Evolutionary conservation across 177 flowering plant genomes (phyloP), one percentile per base, ranked within the genome.

Genomic region (Vitis hybrid): DNA sequence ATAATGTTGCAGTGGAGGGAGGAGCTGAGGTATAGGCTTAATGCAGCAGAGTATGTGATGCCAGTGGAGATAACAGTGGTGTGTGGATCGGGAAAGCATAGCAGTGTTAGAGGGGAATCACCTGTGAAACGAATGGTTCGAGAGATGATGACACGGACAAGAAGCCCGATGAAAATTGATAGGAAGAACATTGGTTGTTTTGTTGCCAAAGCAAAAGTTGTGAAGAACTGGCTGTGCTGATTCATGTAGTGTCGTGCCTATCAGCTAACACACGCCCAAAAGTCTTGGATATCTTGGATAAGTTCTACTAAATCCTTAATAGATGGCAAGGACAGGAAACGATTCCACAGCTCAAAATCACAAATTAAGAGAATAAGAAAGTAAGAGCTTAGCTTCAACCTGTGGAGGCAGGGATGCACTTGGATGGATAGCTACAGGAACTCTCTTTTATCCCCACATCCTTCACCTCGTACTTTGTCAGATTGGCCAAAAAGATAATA

Each of bases 1-100:
- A 83, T 89, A 59, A 64, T 94, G 84, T 77, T 94, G 72, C 90
- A 86, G 64, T 94, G 99, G 97, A 62, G 90, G 70, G 78, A 87
- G 68, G 90, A 85, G 80, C 21, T 86, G 76, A 81, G 64, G 35
- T 14, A 10, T 17, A 83, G 82, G 72, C 78, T 86, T 65, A 8
- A 56, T 14, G 66, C 18, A 8, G 88, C 57, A 13, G 63, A 75
- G 3, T 11, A 48, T 13, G 70, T 35, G 46, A 40, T 82, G 72
- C 97, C 99, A 2, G 76, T 69, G 19, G 85, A 86, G 75, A 77
- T 94, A 56, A 74, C 72, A 24, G 81, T 94, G 51, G 84, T 94
- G 56, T 91, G 91, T 70, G 97, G 97, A 49, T 64, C 77, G 12
- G 99, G 99, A 40, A 94, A 88, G 74, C 92, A 94, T 67, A 94